Conservation (phyloP, 179 eudicot genomes). For the Spinacia oleracea region DNA sequence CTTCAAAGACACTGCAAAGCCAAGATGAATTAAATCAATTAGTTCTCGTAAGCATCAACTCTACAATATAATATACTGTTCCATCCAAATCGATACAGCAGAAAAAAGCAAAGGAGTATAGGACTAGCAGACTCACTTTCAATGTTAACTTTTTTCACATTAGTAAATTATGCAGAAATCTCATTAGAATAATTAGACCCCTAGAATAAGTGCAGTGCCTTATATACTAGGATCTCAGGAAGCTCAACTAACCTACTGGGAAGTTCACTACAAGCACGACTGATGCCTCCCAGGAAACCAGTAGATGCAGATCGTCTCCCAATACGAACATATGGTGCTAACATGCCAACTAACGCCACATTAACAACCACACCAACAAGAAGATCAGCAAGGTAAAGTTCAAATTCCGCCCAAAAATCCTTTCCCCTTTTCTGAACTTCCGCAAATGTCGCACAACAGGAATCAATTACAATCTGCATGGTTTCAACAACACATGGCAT, state of each 20-base stretch:
- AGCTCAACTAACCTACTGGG: constrained; percentile 71
- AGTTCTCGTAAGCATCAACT: neutral
- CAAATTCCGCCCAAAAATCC: constrained; percentile 96
- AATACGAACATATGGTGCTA: constrained; percentile 93
- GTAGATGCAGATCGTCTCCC: constrained; percentile 56
- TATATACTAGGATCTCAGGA: neutral
- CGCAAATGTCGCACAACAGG: constrained; percentile 95
- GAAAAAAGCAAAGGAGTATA: neutral
- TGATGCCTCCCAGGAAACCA: constrained; percentile 57
- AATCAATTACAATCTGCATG: constrained; percentile 81
- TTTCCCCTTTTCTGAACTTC: constrained; percentile 86
- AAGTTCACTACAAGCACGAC: constrained; percentile 58
- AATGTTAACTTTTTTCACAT: neutral
- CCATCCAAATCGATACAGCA: neutral
- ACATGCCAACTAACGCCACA: constrained; percentile 90
- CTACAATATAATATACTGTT: too few relatives aligned
- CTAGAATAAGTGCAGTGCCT: neutral
- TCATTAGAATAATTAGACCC: neutral
- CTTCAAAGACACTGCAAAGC: constrained; percentile 33
- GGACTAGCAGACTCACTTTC: neutral
- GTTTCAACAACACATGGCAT: constrained; percentile 18
- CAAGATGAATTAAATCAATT: neutral
- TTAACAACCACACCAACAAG: constrained; percentile 88
- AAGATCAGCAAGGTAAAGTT: constrained; percentile 85
- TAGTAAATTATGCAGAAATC: neutral